A percentile compares a stretch with the other conserved stretches of the same genome.
Conservation (phyloP, 306 rosid genomes). For the Pyrus communis region DNA sequence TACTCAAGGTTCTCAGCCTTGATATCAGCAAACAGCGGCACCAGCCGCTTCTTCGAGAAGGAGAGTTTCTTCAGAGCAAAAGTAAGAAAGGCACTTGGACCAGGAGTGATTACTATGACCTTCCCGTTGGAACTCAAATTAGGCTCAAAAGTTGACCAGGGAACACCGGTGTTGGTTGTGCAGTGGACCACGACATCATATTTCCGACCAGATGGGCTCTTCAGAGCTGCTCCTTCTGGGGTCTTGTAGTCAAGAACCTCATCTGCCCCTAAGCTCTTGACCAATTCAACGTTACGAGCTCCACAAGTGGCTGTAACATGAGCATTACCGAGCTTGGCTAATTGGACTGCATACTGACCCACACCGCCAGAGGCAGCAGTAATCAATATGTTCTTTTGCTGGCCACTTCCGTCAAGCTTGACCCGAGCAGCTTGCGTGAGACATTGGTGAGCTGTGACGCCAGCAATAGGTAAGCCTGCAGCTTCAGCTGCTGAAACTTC, state of each 20-base stretch:
- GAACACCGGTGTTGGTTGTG: conserved; percentile 24
- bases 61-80: conserved; percentile 48
- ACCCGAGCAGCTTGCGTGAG: conserved; percentile 43
- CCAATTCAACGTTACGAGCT: conserved; percentile 57
- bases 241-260: conserved; percentile 79
- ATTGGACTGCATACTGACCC: conserved; percentile 73
- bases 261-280: conserved; percentile 69
- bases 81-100: conserved; percentile 22
- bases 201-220: conserved; percentile 60
- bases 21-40: conserved; percentile 40
- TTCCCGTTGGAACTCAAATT: conserved; percentile 52
- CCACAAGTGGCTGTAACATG: conserved; percentile 84
- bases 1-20: conserved; percentile 40
- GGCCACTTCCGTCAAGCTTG: conserved; percentile 46
- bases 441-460: conserved; percentile 57
- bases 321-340: conserved; percentile 75
- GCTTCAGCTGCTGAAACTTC: conserved; percentile 46
- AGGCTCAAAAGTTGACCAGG: conserved; percentile 74
- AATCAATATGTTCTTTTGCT: conserved; percentile 42
- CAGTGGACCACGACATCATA: conserved; percentile 69
- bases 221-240: conserved; percentile 58
- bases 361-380: conserved; percentile 94
- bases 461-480: conserved; percentile 61
- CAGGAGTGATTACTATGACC: conserved; percentile 55
- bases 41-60: conserved; percentile 58